phyloP scores from a whole-genome alignment of 805 yeast genomes.

The Starmerella floris region DNA sequence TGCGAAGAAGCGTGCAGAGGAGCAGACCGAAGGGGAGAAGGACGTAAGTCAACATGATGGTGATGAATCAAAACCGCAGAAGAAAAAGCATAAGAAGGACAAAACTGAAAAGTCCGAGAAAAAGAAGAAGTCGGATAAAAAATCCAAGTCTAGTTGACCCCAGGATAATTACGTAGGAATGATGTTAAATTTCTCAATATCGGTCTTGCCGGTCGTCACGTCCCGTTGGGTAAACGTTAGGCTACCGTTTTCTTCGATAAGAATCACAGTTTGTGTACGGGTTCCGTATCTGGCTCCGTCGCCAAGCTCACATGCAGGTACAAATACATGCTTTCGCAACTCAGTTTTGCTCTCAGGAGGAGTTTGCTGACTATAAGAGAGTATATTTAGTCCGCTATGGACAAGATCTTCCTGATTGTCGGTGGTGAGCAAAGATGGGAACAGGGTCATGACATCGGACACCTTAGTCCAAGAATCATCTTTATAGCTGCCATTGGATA shows the following conservation, averaged over 20 bases:
- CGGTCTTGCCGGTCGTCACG: constrained; percentile 22
- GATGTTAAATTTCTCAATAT: constrained; percentile 1
- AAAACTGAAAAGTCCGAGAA: neutral
- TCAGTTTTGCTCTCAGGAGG: constrained; percentile 28
- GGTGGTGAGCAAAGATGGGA: constrained; percentile 19
- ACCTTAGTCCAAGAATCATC: constrained; percentile 66
- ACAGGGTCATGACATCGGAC: constrained; percentile 36
- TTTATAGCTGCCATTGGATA: constrained; percentile 54
- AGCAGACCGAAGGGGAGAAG: constrained; percentile 33
- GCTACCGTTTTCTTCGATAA: constrained; percentile 40
- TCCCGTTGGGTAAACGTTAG: constrained; percentile 51
- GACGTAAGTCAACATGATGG: constrained; percentile 23
- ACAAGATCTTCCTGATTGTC: constrained; percentile 28
- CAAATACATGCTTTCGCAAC: constrained; percentile 48
- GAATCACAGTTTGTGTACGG: constrained; percentile 66
- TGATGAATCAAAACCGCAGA: constrained; percentile 1
- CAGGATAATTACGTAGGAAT: neutral
- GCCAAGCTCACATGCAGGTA: constrained; percentile 46
- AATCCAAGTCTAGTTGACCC: neutral
- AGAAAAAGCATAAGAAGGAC: no score
- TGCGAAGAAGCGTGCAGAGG: constrained; percentile 24
- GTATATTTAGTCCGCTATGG: constrained; percentile 39
- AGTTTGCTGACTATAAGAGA: constrained; percentile 35
- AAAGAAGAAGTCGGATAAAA: neutral
- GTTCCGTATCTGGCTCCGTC: constrained; percentile 55